phyloP scores from a whole-genome alignment of 805 yeast genomes.

The Lachancea fermentati region DNA sequence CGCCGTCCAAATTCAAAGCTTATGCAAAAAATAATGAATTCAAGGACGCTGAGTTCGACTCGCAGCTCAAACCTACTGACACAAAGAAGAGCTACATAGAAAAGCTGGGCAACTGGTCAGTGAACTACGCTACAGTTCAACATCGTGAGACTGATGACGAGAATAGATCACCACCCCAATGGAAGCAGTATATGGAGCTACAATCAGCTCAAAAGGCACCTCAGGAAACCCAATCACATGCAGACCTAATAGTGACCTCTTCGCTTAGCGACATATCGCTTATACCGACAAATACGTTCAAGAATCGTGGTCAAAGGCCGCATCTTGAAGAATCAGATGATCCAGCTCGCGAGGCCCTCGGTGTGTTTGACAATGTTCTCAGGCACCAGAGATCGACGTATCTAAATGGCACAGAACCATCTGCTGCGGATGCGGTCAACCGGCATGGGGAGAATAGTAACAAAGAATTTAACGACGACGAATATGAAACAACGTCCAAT shows the following conservation, averaged over 20 bases:
- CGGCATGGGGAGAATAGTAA: background rate
- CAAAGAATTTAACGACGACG: background rate
- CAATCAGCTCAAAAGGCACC: slow-evolving; percentile 4
- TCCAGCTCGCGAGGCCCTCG: slow-evolving; percentile 27
- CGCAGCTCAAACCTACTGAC: slow-evolving; percentile 3
- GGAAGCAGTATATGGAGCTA: slow-evolving; percentile 19
- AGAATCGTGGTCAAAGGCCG: slow-evolving; percentile 11
- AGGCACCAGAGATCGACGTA: slow-evolving; percentile 21
- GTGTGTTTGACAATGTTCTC: slow-evolving; percentile 25
- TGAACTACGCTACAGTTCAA: slow-evolving; percentile 22
- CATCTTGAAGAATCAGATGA: slow-evolving; percentile 9
- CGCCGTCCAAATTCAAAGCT: slow-evolving; percentile 13
- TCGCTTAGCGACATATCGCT: slow-evolving; percentile 25
- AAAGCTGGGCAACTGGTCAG: slow-evolving; percentile 24
- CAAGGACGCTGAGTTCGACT: slow-evolving; percentile 4
- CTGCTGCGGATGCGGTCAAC: background rate
- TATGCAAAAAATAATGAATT: slow-evolving; percentile 7
- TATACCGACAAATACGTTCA: slow-evolving; percentile 26
- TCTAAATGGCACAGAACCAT: slow-evolving; percentile 5
- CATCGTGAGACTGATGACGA: slow-evolving; percentile 11
- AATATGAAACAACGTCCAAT: slow-evolving; percentile 3
- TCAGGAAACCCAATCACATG: slow-evolving; percentile 11
- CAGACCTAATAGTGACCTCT: slow-evolving; percentile 23
- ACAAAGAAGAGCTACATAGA: slow-evolving; percentile 7
- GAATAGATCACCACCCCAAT: slow-evolving; percentile 20